Percentiles rank a stretch among this genome's conserved stretches.
These are phyloP conservation scores for Trametes cinnabarina DNA, from an alignment of 768 basidiomycete species.

Conservation along the genomic window DNA sequence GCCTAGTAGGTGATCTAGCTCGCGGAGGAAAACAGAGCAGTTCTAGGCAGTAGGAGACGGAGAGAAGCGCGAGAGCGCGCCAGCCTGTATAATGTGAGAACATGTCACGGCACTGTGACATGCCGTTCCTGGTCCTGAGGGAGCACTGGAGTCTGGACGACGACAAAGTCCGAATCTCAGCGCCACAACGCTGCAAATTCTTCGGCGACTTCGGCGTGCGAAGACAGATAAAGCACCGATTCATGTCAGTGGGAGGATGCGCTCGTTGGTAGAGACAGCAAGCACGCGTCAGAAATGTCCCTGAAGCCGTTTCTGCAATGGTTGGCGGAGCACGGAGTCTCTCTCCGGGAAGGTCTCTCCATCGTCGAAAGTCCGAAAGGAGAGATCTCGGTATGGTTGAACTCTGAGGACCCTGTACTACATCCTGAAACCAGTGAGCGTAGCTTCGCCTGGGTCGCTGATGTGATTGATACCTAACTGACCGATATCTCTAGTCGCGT, in stretches of 20 bases:
- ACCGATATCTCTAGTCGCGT: conserved; percentile 47
- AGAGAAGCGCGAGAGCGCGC: too few species aligned
- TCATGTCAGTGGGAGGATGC: too few species aligned
- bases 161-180: neutral
- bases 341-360: neutral
- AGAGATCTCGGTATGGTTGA: neutral
- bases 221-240: neutral
- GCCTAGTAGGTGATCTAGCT: too few species aligned
- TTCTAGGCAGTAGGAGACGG: too few species aligned
- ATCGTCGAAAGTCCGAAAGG: neutral
- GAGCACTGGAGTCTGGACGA: neutral
- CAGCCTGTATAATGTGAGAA: too few species aligned
- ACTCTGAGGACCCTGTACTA: neutral
- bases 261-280: too few species aligned
- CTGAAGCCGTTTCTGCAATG: neutral
- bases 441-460: too few species aligned
- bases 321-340: neutral
- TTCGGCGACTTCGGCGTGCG: neutral
- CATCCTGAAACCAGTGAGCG: neutral
- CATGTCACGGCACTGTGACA: too few species aligned
- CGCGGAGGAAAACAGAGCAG: too few species aligned
- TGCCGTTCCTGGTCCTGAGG: neutral
- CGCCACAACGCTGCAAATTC: too few species aligned
- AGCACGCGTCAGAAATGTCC: neutral
- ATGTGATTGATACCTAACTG: neutral